Evolutionary conservation across 176 grass and related monocot species (phyloP).

Genomic region (Microstegium vimineum): DNA sequence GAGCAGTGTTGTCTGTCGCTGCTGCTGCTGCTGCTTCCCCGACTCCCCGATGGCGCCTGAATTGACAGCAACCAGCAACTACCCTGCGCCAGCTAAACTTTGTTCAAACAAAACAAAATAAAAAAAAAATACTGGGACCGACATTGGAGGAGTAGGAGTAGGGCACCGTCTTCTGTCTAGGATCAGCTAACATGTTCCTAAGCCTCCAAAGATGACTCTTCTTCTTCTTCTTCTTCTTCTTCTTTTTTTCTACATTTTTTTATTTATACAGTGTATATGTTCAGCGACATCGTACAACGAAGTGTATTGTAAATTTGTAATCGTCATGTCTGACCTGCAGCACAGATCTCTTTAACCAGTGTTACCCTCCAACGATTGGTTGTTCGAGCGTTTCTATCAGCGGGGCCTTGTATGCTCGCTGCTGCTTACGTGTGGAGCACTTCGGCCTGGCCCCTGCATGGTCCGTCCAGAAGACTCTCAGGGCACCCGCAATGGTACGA

Average conservation of each 20-base stretch:
- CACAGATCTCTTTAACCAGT: neutral
- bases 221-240: no score
- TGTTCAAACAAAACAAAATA: no score
- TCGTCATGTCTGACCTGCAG: neutral
- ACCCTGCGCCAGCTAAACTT: no score
- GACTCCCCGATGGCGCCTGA: no score
- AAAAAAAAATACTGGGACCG: no score
- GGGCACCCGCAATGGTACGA: no score
- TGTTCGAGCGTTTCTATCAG: constrained; percentile 16
- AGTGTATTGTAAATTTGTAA: neutral
- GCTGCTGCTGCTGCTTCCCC: no score
- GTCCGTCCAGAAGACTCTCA: neutral
- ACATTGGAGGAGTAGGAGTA: no score
- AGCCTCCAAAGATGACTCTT: neutral
- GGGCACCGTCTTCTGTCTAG: neutral
- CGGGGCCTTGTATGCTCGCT: neutral
- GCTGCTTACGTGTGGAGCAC: constrained; percentile 33
- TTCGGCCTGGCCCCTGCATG: neutral
- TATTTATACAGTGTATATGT: neutral
- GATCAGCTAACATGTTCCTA: neutral
- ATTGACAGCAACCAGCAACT: no score
- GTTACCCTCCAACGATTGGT: neutral
- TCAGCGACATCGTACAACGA: neutral
- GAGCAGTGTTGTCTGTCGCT: no score
- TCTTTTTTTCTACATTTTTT: neutral